Evolutionary conservation across 2,329 filamentous ascomycete genomes (phyloP).

Genomic region (Thelonectria blattea): DNA sequence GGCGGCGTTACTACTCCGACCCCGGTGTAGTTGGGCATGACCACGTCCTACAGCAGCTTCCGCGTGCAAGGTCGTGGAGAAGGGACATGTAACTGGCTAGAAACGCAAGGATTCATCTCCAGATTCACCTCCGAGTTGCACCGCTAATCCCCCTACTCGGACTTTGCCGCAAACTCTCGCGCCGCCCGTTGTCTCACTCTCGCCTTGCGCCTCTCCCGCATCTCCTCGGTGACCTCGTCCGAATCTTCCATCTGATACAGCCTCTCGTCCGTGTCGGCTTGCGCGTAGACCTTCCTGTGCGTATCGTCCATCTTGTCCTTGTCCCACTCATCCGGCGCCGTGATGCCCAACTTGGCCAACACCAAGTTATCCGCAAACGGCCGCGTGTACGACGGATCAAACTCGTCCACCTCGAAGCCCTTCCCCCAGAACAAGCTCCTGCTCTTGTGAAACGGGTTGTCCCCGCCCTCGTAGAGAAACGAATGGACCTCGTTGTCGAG

Average conservation of each 20-base stretch:
- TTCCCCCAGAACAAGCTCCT: not conserved
- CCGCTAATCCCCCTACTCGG: not conserved
- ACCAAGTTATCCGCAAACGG: not conserved
- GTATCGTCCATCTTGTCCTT: no score
- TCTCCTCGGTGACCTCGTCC: not conserved
- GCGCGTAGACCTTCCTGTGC: not conserved
- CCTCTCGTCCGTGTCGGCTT: not conserved
- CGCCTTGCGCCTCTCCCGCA: not conserved
- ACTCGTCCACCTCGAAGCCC: not conserved
- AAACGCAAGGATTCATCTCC: no score
- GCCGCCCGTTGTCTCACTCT: not conserved
- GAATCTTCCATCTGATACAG: not conserved
- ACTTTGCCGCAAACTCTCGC: not conserved
- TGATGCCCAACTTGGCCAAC: not conserved
- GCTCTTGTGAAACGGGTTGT: not conserved
- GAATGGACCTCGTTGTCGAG: not conserved
- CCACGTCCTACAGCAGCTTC: no score
- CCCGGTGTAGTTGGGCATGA: no score
- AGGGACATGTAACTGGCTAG: not conserved
- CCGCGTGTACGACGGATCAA: not conserved
- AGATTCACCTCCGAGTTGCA: no score
- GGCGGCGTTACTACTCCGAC: not conserved
- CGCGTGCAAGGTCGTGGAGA: no score
- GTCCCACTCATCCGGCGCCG: not conserved
- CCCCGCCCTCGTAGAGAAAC: not conserved